Evolutionary conservation across 108 stramenopile genomes (phyloP).

Genomic region (Ochromonas danica): DNA sequence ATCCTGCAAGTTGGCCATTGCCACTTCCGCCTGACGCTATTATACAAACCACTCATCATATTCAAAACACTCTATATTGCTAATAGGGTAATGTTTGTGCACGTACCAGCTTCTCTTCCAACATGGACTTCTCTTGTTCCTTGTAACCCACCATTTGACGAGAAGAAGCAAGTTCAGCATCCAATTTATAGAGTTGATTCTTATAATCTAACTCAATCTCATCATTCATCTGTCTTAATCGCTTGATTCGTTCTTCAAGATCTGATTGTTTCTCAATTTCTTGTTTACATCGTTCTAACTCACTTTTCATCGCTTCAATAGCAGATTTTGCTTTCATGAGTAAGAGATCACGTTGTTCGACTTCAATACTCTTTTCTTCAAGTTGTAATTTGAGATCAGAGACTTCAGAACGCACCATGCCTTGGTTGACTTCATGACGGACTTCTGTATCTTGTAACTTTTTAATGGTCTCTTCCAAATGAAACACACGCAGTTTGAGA

Average conservation of each 20-base stretch:
- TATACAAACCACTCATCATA: neutral
- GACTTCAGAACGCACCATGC: neutral
- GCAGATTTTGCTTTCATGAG: neutral
- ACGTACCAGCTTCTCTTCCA: neutral
- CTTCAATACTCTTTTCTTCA: slow-evolving; percentile 1
- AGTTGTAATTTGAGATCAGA: neutral
- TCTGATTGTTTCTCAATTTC: neutral
- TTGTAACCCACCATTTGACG: neutral
- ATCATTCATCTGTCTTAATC: neutral
- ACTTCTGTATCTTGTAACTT: neutral
- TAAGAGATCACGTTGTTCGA: slow-evolving; percentile 5
- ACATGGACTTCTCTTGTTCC: neutral
- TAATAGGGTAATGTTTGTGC: too few species aligned
- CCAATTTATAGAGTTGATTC: neutral
- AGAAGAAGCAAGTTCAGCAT: neutral
- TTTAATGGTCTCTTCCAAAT: slow-evolving; percentile 8
- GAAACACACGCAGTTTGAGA: neutral
- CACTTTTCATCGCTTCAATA: neutral
- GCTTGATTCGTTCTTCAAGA: neutral
- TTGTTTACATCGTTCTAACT: neutral
- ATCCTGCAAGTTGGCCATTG: neutral
- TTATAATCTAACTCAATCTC: neutral
- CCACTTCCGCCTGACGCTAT: neutral
- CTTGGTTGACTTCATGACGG: neutral
- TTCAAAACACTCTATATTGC: too few species aligned